phyloP scores from a whole-genome alignment of 345 rosid genomes.

The Gossypium sturtianum region DNA sequence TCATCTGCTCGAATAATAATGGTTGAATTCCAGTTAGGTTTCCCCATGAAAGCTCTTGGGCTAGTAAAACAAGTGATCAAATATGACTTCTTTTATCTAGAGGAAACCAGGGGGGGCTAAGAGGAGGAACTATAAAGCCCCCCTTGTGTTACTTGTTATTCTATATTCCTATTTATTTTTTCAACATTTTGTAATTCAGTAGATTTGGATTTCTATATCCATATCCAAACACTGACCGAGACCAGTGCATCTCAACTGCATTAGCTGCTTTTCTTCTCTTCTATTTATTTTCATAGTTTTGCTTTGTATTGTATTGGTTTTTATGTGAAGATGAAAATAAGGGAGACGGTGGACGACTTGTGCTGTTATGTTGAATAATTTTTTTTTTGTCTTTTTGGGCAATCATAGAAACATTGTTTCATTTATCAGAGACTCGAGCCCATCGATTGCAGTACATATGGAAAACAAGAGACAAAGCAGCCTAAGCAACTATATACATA shows the following conservation, averaged over 20 bases:
- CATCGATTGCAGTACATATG: no score
- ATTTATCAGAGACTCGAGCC: no score
- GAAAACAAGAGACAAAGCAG: no score
- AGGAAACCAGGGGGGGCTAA: background rate
- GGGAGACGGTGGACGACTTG: background rate
- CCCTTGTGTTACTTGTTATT: background rate
- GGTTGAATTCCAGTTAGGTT: background rate
- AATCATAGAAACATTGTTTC: no score
- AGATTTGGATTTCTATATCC: background rate
- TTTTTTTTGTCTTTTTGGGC: background rate
- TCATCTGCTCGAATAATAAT: background rate
- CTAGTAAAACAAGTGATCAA: conserved; percentile 6
- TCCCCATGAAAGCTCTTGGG: background rate
- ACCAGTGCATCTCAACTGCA: background rate
- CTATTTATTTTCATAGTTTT: background rate
- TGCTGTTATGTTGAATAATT: background rate
- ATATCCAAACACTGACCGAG: background rate
- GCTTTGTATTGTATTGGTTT: background rate
- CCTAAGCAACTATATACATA: no score
- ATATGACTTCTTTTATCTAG: background rate
- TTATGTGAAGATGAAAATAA: background rate
- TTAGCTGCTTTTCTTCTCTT: background rate
- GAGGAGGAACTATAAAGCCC: background rate
- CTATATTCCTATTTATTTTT: conserved; percentile 1
- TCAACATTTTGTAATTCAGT: background rate